Base-by-base conservation (phyloP, 73 alveolate species). In the Breviolum minutum region DNA sequence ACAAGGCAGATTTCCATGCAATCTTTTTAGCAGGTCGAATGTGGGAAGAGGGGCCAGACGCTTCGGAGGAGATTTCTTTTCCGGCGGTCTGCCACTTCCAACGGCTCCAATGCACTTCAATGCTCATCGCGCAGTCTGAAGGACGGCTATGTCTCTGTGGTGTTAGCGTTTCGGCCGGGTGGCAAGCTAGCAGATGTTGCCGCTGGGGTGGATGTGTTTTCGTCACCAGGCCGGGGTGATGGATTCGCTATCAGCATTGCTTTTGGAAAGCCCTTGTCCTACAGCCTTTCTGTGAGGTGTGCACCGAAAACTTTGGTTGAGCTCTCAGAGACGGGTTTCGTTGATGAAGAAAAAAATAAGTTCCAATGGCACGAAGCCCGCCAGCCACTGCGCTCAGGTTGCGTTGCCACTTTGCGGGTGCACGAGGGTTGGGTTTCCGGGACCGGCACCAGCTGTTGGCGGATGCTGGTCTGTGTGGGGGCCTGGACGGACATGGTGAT, bases 361-460 rank as follows among this genome's bases (percentile, higher is more conserved):
- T 40, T 40, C 54, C 54, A 40, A 40, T 40, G 54, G 54, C 54
- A 40, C 8, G 77, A 68, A 68, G 77, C n/a, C n/a, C 24, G 2
- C 77, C 3, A 14, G n/a, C 87, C 13, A 0, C 27, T 26, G 13
- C 10, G 85, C 85, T 87, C 69, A 92, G 97, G 99, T 63, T 94
- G 94, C 99, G 99, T 63, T 79, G 99, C 66, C 80, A 79, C 99
- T 94, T 66, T 48, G 99, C 99, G 16, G 95, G 95, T 40, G 84
- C 95, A 20, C 69, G 99, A 7, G 87, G 80, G 20, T 4, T 95
- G 64, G 99, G 99, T 48, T 68, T 95, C 24, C 95, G 87, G 22
- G 99, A 95, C 62, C 94, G 99, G 61, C 94, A 77, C 64, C 29
- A n/a, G 29, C 93, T 95, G 13, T 87, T 82, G 69, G 63, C 95